These are phyloP conservation scores for Pichia pseudocactophila DNA, from an alignment of 805 yeast species.

Conservation along the genomic window DNA sequence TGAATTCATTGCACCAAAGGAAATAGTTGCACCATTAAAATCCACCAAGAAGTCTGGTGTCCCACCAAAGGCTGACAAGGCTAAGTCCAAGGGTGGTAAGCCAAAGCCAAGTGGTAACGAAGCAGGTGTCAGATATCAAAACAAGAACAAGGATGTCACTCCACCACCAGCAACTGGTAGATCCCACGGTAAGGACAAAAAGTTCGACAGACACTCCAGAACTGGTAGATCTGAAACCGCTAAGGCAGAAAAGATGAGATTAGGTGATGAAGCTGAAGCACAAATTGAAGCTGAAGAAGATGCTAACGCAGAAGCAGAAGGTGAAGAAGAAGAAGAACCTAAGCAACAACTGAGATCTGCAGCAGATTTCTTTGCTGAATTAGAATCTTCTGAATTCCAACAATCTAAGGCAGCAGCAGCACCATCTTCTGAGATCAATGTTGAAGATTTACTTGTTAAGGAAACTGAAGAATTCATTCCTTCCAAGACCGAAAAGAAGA, in stretches of 20 bases:
- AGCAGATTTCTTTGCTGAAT: constrained; percentile 78
- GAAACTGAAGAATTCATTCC: constrained; percentile 51
- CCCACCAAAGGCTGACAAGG: constrained; percentile 71
- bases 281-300: constrained; percentile 44
- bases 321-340: constrained; percentile 33
- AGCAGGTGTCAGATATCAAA: constrained; percentile 70
- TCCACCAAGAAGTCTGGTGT: constrained; percentile 82
- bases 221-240: constrained; percentile 75
- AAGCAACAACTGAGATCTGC: constrained; percentile 59
- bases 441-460: constrained; percentile 57
- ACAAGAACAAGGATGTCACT: constrained; percentile 58
- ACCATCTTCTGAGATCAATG: constrained; percentile 35
- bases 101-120: constrained; percentile 78
- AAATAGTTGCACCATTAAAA: constrained; percentile 71
- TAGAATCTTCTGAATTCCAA: constrained; percentile 35
- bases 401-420: constrained; percentile 18
- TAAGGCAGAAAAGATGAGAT: constrained; percentile 76
- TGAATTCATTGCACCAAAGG: constrained; percentile 52
- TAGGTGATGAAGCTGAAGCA: constrained; percentile 71
- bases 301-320: constrained; percentile 39
- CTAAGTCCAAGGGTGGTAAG: constrained; percentile 64
- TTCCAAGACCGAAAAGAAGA: constrained; percentile 57
- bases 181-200: constrained; percentile 40
- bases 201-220: constrained; percentile 80
- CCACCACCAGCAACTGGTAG: constrained; percentile 42